Conservation (phyloP, 331 rosid species). For the Spiraea crenata region DNA sequence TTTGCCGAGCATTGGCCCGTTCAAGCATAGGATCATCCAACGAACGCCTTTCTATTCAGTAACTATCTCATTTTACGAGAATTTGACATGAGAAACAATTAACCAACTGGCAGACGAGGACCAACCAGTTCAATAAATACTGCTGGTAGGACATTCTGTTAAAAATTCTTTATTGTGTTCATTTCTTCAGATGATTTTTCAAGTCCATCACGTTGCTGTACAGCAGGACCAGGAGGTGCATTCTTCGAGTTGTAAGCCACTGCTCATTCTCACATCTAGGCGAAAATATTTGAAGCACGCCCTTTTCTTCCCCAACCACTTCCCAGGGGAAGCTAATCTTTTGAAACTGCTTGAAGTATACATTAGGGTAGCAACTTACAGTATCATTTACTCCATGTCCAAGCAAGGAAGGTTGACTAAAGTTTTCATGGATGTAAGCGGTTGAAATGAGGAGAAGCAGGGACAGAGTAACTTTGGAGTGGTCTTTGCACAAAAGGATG, state of each 20-base stretch:
- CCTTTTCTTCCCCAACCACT: not conserved
- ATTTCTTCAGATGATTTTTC: not conserved
- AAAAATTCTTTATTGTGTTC: not conserved
- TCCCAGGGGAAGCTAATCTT: not conserved
- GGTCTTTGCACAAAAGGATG: slow-evolving; percentile 70
- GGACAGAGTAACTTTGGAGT: slow-evolving; percentile 50
- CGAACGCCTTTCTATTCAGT: not conserved
- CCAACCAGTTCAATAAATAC: not conserved
- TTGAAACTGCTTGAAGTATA: not conserved
- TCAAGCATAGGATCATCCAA: not conserved
- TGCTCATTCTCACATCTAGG: not conserved
- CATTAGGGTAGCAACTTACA: not conserved
- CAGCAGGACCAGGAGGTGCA: not conserved
- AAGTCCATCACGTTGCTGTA: no score
- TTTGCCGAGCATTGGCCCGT: no score
- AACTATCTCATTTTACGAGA: not conserved
- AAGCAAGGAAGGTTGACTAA: not conserved
- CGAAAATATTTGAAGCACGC: not conserved
- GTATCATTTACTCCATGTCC: not conserved
- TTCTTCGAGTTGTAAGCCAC: not conserved
- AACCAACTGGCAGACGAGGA: not conserved
- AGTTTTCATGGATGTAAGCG: not conserved
- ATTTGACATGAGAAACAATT: not conserved
- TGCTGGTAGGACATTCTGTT: not conserved
- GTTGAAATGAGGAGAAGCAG: slow-evolving; percentile 50